Evolutionary conservation across 2,329 filamentous ascomycete genomes (phyloP).

Genomic region (Phaeosphaeriaceae sp.): DNA sequence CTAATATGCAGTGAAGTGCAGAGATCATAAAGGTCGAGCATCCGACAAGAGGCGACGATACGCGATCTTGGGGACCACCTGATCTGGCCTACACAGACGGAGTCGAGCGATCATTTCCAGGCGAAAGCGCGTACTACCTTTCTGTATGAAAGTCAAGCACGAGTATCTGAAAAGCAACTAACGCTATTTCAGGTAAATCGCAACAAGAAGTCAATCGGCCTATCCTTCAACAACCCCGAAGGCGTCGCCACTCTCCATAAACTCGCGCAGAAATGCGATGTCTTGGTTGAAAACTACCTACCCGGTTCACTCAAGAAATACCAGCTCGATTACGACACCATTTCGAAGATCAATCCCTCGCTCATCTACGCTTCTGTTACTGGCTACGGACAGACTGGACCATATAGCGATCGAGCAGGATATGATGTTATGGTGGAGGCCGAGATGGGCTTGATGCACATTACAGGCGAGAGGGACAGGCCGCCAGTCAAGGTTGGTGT

Average conservation of each 20-base stretch:
- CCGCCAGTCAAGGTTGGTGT: constrained; percentile 98
- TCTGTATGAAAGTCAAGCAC: constrained; percentile 63
- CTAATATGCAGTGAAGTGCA: constrained; percentile 64
- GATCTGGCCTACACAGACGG: constrained; percentile 78
- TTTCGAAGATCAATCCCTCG: constrained; percentile 79
- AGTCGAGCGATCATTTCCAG: constrained; percentile 69
- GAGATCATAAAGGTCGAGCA: constrained; percentile 98
- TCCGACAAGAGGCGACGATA: constrained; percentile 89
- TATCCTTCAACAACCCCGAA: constrained; percentile 85
- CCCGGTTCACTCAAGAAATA: constrained; percentile 90
- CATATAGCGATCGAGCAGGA: constrained; percentile 83
- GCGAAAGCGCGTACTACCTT: constrained; percentile 96
- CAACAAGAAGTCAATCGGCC: constrained; percentile 92
- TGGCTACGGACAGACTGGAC: constrained; percentile 93
- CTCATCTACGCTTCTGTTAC: constrained; percentile 96
- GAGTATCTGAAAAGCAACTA: background rate
- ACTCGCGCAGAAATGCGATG: constrained; percentile 82
- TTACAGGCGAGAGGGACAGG: constrained; percentile 86
- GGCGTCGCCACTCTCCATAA: constrained; percentile 87
- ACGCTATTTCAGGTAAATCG: constrained; percentile 75
- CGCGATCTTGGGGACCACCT: constrained; percentile 92
- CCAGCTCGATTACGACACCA: constrained; percentile 81
- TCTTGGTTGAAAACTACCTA: constrained; percentile 95
- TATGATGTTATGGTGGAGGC: constrained; percentile 99
- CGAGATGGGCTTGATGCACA: constrained; percentile 98